Percentiles rank a stretch among this genome's conserved stretches.
phyloP scores from a whole-genome alignment of 1,284 basidiomycete species.

The Malassezia japonica region DNA sequence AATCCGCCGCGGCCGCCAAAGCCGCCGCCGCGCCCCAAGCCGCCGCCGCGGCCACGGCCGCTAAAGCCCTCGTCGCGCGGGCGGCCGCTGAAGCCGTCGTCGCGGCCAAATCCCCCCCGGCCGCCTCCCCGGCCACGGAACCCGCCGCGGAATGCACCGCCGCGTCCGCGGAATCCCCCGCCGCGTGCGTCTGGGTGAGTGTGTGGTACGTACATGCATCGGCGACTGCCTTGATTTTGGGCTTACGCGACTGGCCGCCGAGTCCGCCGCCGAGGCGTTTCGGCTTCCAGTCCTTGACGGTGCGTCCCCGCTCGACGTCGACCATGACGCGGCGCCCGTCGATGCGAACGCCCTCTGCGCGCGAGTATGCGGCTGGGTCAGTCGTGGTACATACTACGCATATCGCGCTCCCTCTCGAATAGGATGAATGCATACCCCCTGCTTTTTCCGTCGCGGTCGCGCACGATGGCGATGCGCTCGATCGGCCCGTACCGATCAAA shows the following conservation, averaged over 20 bases:
- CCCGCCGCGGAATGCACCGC: constrained; percentile 43
- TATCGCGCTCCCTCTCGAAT: constrained; percentile 93
- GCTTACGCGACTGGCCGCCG: constrained; percentile 64
- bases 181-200: constrained; percentile 37
- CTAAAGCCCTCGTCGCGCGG: not conserved
- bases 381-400: constrained; percentile 52
- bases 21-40: not conserved
- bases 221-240: constrained; percentile 22
- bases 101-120: not conserved
- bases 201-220: not conserved
- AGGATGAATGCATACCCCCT: constrained; percentile 94
- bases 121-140: constrained; percentile 36
- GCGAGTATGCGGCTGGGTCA: constrained; percentile 86
- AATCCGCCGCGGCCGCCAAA: not conserved
- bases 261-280: constrained; percentile 86
- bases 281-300: constrained; percentile 97
- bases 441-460: constrained; percentile 68
- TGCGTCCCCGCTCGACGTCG: constrained; percentile 93
- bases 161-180: constrained; percentile 43
- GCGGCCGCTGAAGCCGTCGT: not conserved
- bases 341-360: constrained; percentile 93
- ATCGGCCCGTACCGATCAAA: constrained; percentile 93
- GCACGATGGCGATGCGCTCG: constrained; percentile 78
- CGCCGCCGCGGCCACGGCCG: constrained; percentile 1
- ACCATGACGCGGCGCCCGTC: constrained; percentile 89